Percentiles rank a stretch among this genome's conserved stretches.
Evolutionary conservation across 108 stramenopile species (phyloP).

Genomic region (Nitzschia sp.): DNA sequence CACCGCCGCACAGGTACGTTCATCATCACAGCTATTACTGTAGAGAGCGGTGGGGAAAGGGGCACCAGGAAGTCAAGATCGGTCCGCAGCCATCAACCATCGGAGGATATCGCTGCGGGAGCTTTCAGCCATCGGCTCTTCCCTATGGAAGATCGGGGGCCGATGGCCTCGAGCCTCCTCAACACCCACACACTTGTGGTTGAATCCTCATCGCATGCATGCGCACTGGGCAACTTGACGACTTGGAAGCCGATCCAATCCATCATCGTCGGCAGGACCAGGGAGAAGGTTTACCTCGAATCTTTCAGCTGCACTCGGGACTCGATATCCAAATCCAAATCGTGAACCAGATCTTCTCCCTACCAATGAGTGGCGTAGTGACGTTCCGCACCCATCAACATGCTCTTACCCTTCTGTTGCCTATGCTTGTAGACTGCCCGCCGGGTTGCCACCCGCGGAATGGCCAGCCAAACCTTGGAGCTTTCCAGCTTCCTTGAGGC

Average conservation of each 20-base stretch:
- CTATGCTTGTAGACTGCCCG: slow-evolving; percentile 54
- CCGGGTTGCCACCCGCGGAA: slow-evolving; percentile 60
- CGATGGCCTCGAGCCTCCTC: no score
- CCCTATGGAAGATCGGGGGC: no score
- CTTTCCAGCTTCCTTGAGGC: slow-evolving; percentile 95
- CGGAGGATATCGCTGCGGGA: not conserved
- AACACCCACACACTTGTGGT: no score
- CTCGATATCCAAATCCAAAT: slow-evolving; percentile 11
- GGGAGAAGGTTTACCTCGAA: slow-evolving; percentile 2
- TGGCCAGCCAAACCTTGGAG: slow-evolving; percentile 92
- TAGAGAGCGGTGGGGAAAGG: not conserved
- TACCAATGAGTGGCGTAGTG: not conserved
- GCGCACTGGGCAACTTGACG: no score
- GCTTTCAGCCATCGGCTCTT: no score
- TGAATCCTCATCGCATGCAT: no score
- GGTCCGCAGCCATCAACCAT: slow-evolving; percentile 5
- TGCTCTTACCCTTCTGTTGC: not conserved
- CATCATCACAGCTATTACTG: not conserved
- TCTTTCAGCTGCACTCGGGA: not conserved
- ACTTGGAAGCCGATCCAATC: not conserved
- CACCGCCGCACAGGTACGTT: slow-evolving; percentile 76
- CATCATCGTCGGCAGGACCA: slow-evolving; percentile 13
- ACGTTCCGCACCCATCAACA: not conserved
- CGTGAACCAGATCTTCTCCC: slow-evolving; percentile 1
- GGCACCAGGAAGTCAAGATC: not conserved